phyloP scores from a whole-genome alignment of 192 early-diverging fungal genomes.

The Coemansia sp. region DNA sequence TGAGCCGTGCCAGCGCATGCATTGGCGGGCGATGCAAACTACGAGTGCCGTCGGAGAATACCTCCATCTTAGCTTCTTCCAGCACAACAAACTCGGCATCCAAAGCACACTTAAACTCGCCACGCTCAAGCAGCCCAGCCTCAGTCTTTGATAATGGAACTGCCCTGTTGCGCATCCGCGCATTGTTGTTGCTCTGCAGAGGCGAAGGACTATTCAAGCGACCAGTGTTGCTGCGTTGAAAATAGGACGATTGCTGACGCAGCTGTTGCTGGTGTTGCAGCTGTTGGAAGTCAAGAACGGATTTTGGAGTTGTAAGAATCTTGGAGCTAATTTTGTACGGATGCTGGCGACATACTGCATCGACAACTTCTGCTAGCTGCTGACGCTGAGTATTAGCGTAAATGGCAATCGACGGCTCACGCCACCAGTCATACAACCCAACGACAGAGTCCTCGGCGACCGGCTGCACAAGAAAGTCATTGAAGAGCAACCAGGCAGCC shows the following conservation, averaged over 20 bases:
- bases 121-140: constrained; percentile 29
- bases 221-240: neutral
- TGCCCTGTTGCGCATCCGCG: constrained; percentile 35
- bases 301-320: constrained; percentile 35
- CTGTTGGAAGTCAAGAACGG: constrained; percentile 24
- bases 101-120: constrained; percentile 60
- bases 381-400: constrained; percentile 18
- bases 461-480: constrained; percentile 90
- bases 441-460: constrained; percentile 41
- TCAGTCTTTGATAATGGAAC: constrained; percentile 34
- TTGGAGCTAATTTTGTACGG: constrained; percentile 42
- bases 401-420: constrained; percentile 33
- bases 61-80: constrained; percentile 81
- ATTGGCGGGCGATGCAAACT: constrained; percentile 77
- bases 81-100: constrained; percentile 97
- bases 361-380: constrained; percentile 1
- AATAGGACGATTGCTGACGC: neutral
- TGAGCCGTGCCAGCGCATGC: constrained; percentile 84
- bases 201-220: neutral
- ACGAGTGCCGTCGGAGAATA: constrained; percentile 89
- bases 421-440: constrained; percentile 39
- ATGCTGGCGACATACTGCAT: neutral
- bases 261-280: neutral
- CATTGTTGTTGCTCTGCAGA: neutral
- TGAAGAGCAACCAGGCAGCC: constrained; percentile 81